Percentiles rank a stretch among this genome's conserved stretches.
Evolutionary conservation across 2,329 filamentous ascomycete species (phyloP).

Genomic region (Botryotinia convoluta): DNA sequence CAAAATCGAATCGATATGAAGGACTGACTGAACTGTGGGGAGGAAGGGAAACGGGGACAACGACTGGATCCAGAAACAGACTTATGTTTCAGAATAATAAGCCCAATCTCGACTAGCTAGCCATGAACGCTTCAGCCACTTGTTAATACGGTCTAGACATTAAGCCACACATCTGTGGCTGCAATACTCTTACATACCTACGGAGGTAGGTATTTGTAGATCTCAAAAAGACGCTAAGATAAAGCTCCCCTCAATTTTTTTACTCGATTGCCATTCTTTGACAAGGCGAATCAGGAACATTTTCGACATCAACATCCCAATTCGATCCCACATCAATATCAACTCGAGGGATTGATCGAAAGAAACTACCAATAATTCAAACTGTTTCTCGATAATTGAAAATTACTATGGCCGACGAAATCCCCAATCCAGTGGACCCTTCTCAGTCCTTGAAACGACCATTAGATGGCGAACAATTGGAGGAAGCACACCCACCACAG

Average conservation of each 20-base stretch:
- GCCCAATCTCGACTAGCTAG: neutral
- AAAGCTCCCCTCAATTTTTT: constrained; percentile 25
- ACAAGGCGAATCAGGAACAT: neutral
- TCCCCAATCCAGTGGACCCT: constrained; percentile 26
- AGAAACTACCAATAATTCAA: neutral
- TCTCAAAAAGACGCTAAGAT: constrained; percentile 31
- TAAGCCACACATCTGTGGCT: too few relatives aligned
- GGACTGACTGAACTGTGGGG: neutral
- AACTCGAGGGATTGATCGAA: neutral
- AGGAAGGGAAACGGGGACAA: neutral
- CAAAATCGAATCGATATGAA: neutral
- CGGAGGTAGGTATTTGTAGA: neutral
- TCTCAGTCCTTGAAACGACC: constrained; percentile 35
- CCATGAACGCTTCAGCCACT: neutral
- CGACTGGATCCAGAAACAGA: constrained; percentile 7
- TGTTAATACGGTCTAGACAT: neutral
- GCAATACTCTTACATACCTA: too few relatives aligned
- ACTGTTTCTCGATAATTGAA: neutral
- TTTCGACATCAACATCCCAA: neutral
- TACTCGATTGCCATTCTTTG: neutral
- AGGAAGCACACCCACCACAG: constrained; percentile 29
- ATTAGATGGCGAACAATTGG: constrained; percentile 24
- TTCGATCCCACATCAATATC: neutral
- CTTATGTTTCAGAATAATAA: constrained; percentile 5
- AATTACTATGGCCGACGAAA: constrained; percentile 27